Base-by-base conservation (phyloP, 148 eudicot genomes). In the Tetragonia tetragonoides region DNA sequence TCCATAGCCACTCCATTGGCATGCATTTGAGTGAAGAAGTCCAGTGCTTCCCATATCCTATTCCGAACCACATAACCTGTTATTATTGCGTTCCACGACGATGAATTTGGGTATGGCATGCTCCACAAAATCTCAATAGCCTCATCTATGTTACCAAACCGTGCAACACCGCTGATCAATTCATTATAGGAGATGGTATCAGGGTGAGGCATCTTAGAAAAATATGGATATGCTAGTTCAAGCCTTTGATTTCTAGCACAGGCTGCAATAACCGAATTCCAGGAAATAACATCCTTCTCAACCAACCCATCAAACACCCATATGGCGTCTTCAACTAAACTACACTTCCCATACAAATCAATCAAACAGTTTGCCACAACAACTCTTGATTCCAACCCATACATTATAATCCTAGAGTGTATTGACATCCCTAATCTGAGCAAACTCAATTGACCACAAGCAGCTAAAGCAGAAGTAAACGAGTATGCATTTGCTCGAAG, bases 271-370 rank as follows among this genome's bases (percentile, higher is more conserved):
- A 87, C 83, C 2, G 98, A 89, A 79, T 94, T 94, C 95, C 97
- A 94, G 17, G 95, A 89, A 79, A 94, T 87, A 42, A 78, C 75
- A 68, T 90, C 93, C 82, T 85, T 92, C 40, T 77, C 84, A 74
- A 47, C 57, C 86, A 87, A 76, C 65, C 59, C 62, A 57, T 79
- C 53, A 41, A 92, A 94, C 38, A 86, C 83, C 74, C 44, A 39
- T 15, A 79, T 79, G 5, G 94, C 91, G 7, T 82, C 90, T 65
- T 76, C 85, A 34, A 78, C 84, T 20, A 57, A 75, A 49, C 86
- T 79, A 28, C 91, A 92, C 78, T 89, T 90, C 14, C 97, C 98
- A 81, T 94, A 94, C 97, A 94, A 87, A 68, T 92, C 95, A 78
- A 94, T 89, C 87, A 94, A 87, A 77, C 95, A 92, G 62, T 94